Evolutionary conservation across 2,329 filamentous ascomycete genomes (phyloP).

Genomic region (Talaromyces funiculosus): DNA sequence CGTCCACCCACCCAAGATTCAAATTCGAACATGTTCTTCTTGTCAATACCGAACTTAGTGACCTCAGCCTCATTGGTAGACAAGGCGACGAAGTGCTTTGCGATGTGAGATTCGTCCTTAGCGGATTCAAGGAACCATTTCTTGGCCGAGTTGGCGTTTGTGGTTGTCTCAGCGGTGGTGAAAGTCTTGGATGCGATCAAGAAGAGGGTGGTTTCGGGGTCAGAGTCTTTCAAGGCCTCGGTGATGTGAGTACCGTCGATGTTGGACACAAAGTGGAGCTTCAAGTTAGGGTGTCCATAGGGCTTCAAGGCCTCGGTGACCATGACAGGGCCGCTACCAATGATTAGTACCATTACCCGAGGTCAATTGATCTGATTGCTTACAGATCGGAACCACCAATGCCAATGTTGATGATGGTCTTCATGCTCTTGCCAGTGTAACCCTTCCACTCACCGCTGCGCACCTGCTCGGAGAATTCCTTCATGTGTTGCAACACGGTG

Average conservation of each 20-base stretch:
- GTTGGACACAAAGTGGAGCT: constrained; percentile 97
- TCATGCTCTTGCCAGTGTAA: constrained; percentile 93
- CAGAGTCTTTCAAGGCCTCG: constrained; percentile 79
- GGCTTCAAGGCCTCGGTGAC: constrained; percentile 95
- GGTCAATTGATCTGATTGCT: constrained; percentile 24
- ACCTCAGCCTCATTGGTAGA: constrained; percentile 95
- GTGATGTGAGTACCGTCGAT: constrained; percentile 98
- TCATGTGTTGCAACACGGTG: constrained; percentile 90
- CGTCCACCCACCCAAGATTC: constrained; percentile 97
- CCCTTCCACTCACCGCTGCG: constrained; percentile 95
- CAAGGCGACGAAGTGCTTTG: constrained; percentile 97
- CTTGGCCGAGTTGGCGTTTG: constrained; percentile 97
- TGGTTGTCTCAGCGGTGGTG: constrained; percentile 94
- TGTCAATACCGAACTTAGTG: constrained; percentile 97
- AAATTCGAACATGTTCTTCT: constrained; percentile 99
- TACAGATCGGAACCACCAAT: constrained; percentile 98
- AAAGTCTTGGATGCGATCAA: constrained; percentile 98
- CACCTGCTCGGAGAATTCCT: constrained; percentile 93
- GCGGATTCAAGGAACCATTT: constrained; percentile 85
- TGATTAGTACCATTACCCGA: not conserved
- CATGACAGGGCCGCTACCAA: constrained; percentile 83
- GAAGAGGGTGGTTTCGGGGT: constrained; percentile 98
- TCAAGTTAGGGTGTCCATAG: constrained; percentile 80
- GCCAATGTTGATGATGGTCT: constrained; percentile 93
- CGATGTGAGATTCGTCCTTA: constrained; percentile 69